These are phyloP conservation scores for Zopfia rhizophila DNA, from an alignment of 2,329 filamentous ascomycete species.

Conservation along the genomic window DNA sequence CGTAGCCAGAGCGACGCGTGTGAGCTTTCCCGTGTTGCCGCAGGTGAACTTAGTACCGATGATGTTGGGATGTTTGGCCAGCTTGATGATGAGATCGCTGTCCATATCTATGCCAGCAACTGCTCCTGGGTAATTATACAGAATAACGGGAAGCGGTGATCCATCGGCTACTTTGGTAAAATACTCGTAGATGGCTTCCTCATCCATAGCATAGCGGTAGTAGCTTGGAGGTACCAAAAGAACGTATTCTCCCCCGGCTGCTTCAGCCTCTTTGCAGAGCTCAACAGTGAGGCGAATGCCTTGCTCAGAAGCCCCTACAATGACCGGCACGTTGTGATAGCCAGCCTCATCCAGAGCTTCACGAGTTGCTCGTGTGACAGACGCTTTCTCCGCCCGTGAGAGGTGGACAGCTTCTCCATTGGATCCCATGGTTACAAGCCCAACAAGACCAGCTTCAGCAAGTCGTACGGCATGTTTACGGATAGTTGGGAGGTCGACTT, in stretches of 20 bases:
- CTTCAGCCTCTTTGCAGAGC: conserved; percentile 72
- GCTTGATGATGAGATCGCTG: conserved; percentile 83
- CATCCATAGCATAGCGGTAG: conserved; percentile 80
- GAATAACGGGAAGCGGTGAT: conserved; percentile 79
- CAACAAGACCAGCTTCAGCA: conserved; percentile 79
- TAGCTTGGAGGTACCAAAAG: conserved; percentile 84
- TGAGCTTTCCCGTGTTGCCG: conserved; percentile 89
- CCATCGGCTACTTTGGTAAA: conserved; percentile 79
- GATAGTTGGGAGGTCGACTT: conserved; percentile 82
- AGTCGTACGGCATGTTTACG: conserved; percentile 84
- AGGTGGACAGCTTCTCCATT: conserved; percentile 92
- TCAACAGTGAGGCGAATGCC: conserved; percentile 84
- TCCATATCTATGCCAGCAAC: conserved; percentile 90
- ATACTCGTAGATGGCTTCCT: conserved; percentile 77
- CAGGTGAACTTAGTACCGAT: conserved; percentile 92
- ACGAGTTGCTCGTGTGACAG: conserved; percentile 79
- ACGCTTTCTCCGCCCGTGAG: conserved; percentile 78
- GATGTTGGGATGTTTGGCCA: conserved; percentile 84
- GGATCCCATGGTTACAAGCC: conserved; percentile 87
- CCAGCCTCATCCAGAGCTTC: conserved; percentile 85
- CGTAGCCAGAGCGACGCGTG: conserved; percentile 78
- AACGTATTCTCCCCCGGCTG: conserved; percentile 81
- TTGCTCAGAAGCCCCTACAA: conserved; percentile 83
- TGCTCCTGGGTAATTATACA: conserved; percentile 93
- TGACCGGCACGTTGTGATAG: conserved; percentile 78